phyloP scores from a whole-genome alignment of 495 filamentous ascomycete genomes.

The Tuber brumale region DNA sequence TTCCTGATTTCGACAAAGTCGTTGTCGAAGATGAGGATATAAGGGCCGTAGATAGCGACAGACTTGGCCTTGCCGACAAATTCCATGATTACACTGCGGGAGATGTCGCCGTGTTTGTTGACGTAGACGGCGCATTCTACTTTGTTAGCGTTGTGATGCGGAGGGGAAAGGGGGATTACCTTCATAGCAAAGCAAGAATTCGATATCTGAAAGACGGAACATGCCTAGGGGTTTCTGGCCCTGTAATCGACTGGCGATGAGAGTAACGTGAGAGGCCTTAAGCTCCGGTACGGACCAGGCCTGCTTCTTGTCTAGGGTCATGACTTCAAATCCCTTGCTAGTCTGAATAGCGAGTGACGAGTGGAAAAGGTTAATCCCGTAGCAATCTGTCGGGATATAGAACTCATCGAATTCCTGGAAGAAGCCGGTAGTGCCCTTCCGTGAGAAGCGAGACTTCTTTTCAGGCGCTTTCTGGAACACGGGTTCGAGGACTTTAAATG shows the following conservation, averaged over 20 bases:
- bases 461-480: constrained; percentile 81
- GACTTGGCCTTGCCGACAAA: constrained; percentile 80
- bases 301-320: constrained; percentile 93
- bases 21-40: constrained; percentile 73
- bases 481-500: constrained; percentile 93
- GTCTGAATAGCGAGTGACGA: constrained; percentile 85
- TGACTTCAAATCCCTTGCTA: constrained; percentile 80
- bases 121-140: constrained; percentile 88
- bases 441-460: constrained; percentile 62
- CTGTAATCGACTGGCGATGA: constrained; percentile 71
- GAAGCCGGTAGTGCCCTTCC: constrained; percentile 74
- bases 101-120: constrained; percentile 95
- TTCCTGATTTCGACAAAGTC: constrained; percentile 95
- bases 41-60: constrained; percentile 72
- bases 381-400: constrained; percentile 95
- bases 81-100: constrained; percentile 87
- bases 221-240: constrained; percentile 84
- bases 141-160: not conserved
- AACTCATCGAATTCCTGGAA: constrained; percentile 98
- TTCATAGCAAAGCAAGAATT: constrained; percentile 90
- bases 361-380: constrained; percentile 91
- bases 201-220: constrained; percentile 87
- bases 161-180: not conserved
- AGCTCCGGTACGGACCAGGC: constrained; percentile 86
- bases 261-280: constrained; percentile 62